phyloP scores from a whole-genome alignment of 2,329 filamentous ascomycete species.

The Graphilbum fragrans region DNA sequence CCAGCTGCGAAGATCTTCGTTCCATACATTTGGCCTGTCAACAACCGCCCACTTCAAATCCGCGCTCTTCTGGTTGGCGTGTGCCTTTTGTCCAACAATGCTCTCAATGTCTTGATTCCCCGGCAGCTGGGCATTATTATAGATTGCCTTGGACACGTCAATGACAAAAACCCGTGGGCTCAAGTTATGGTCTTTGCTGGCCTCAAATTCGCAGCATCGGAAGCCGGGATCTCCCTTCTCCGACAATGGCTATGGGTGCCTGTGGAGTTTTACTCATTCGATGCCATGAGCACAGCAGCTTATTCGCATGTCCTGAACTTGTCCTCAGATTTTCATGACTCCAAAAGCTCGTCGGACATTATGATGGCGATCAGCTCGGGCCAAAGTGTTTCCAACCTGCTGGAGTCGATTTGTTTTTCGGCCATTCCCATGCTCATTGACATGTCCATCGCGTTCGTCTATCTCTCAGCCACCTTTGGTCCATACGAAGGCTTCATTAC shows the following conservation, averaged over 20 bases:
- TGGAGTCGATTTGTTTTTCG: conserved; percentile 46
- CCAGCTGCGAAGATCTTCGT: conserved; percentile 46
- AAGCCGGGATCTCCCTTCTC: conserved; percentile 40
- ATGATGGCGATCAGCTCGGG: conserved; percentile 44
- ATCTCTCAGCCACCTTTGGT: conserved; percentile 45
- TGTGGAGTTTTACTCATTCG: conserved; percentile 43
- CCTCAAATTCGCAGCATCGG: conserved; percentile 39
- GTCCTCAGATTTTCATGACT: conserved; percentile 49
- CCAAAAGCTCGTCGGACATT: conserved; percentile 46
- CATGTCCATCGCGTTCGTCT: conserved; percentile 44
- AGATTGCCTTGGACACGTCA: conserved; percentile 46
- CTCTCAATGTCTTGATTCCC: conserved; percentile 66
- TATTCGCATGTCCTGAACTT: conserved; percentile 49
- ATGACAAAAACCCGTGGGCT: conserved; percentile 36
- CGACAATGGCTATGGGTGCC: conserved; percentile 45
- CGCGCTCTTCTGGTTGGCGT: conserved; percentile 54
- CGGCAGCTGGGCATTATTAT: conserved; percentile 71
- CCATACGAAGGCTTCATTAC: conserved; percentile 52
- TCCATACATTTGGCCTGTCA: conserved; percentile 67
- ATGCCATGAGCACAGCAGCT: conserved; percentile 39
- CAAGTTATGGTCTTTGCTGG: conserved; percentile 39
- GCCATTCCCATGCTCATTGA: conserved; percentile 49
- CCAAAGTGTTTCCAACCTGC: conserved; percentile 38
- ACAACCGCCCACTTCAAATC: conserved; percentile 53
- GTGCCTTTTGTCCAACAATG: conserved; percentile 58